Evolutionary conservation across 148 eudicot genomes (phyloP).

Genomic region (Silene uniflora): DNA sequence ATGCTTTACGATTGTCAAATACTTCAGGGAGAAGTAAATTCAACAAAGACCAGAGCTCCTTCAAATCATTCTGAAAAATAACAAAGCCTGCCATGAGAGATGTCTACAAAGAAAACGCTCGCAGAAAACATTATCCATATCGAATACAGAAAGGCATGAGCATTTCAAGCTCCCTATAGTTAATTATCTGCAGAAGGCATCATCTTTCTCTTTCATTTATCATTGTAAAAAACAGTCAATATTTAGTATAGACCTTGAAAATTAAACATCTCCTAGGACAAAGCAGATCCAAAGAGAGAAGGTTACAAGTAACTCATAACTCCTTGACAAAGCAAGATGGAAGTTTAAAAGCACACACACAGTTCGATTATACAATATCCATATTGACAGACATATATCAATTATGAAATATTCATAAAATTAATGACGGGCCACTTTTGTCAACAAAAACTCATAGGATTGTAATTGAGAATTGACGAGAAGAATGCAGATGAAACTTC

Average conservation of each 20-base stretch:
- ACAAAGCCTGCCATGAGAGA: slow-evolving; percentile 8
- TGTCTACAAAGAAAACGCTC: slow-evolving; percentile 3
- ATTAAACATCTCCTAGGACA: not conserved
- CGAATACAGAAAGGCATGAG: not conserved
- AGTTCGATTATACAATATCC: not conserved
- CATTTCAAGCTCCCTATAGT: not conserved
- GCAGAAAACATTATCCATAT: not conserved
- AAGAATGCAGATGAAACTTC: not conserved
- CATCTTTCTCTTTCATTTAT: not conserved
- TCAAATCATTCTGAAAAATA: slow-evolving; percentile 81
- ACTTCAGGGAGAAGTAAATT: slow-evolving; percentile 99
- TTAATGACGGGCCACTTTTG: not conserved
- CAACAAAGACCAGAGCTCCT: slow-evolving; percentile 96
- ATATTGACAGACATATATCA: not conserved
- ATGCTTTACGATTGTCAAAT: slow-evolving; percentile 96
- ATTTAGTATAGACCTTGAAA: not conserved
- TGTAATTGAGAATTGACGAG: not conserved
- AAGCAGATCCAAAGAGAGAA: not conserved
- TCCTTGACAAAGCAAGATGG: not conserved
- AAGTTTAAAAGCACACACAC: not conserved
- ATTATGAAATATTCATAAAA: not conserved
- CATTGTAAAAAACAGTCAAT: not conserved
- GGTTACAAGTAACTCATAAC: not conserved
- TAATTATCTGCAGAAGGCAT: not conserved
- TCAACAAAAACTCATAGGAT: not conserved